Conservation (phyloP, 169 alveolate species). For the Eimeria acervulina region DNA sequence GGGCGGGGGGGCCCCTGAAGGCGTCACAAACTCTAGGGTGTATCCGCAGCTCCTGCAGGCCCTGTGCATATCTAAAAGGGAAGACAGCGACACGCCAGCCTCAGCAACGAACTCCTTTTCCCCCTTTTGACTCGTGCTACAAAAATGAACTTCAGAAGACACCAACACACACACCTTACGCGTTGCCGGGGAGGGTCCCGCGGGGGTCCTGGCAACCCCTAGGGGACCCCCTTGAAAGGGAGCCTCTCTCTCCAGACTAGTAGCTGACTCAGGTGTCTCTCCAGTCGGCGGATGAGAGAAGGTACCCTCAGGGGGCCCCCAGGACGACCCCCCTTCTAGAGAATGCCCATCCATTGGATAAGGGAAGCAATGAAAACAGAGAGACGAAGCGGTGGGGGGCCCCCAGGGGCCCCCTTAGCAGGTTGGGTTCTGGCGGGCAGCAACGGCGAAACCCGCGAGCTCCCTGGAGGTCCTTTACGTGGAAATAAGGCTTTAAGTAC, state of each 20-base stretch:
- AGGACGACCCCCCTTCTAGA: not conserved
- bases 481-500: not conserved
- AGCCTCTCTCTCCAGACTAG: not conserved
- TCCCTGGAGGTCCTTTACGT: not conserved
- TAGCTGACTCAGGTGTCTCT: not conserved
- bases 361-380: not conserved
- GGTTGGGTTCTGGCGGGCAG: not conserved
- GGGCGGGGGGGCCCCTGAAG: constrained; percentile 73
- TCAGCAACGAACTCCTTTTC: constrained; percentile 76
- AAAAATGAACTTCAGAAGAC: constrained; percentile 25
- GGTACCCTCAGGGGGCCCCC: constrained; percentile 18
- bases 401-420: constrained; percentile 34
- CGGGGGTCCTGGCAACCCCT: not conserved
- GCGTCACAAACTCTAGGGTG: constrained; percentile 61
- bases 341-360: constrained; percentile 23
- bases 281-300: not conserved
- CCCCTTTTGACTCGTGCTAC: constrained; percentile 7
- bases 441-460: not conserved
- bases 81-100: constrained; percentile 72
- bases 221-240: not conserved
- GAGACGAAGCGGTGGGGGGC: not conserved
- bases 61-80: constrained; percentile 70
- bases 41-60: constrained; percentile 37
- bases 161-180: constrained; percentile 49
- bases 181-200: too few relatives aligned